phyloP scores from a whole-genome alignment of 116 monocot genomes.

The Posidonia oceanica region DNA sequence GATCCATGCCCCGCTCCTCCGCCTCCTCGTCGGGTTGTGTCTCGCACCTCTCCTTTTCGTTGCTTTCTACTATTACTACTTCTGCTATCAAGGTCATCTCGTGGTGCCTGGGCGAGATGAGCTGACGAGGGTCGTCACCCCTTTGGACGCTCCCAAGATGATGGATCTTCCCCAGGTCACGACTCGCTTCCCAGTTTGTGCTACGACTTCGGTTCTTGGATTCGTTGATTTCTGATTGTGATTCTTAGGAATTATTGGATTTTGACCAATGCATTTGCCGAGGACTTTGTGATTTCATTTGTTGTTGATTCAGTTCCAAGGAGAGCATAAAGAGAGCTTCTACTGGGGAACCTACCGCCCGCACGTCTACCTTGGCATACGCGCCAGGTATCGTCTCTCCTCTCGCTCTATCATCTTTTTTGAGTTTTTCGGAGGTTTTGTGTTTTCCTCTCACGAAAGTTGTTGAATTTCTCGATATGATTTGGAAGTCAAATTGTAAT shows the following conservation, averaged over 20 bases:
- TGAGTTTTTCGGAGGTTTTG: background rate
- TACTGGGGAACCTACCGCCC: conserved; percentile 98
- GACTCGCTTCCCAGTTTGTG: background rate
- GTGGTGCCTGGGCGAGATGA: conserved; percentile 6
- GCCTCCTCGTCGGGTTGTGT: conserved; percentile 26
- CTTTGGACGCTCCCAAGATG: conserved; percentile 67
- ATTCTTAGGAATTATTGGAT: too few species aligned
- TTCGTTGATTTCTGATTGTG: too few species aligned
- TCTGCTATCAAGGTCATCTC: conserved; percentile 6
- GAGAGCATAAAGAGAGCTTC: conserved; percentile 83
- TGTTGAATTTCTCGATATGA: too few species aligned
- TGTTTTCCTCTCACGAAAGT: too few species aligned
- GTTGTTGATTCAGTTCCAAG: conserved; percentile 55
- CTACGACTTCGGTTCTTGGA: background rate
- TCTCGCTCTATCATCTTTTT: background rate
- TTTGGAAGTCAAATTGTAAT: too few species aligned
- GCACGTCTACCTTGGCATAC: conserved; percentile 80
- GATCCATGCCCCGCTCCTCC: conserved; percentile 25
- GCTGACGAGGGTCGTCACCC: conserved; percentile 48
- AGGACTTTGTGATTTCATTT: too few species aligned
- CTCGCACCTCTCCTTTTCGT: conserved; percentile 16
- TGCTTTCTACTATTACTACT: conserved; percentile 18
- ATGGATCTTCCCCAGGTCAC: conserved; percentile 83
- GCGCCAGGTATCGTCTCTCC: conserved; percentile 46
- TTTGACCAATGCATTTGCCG: too few species aligned